Conservation (phyloP, 306 rosid species). For the Sindora glabra region DNA sequence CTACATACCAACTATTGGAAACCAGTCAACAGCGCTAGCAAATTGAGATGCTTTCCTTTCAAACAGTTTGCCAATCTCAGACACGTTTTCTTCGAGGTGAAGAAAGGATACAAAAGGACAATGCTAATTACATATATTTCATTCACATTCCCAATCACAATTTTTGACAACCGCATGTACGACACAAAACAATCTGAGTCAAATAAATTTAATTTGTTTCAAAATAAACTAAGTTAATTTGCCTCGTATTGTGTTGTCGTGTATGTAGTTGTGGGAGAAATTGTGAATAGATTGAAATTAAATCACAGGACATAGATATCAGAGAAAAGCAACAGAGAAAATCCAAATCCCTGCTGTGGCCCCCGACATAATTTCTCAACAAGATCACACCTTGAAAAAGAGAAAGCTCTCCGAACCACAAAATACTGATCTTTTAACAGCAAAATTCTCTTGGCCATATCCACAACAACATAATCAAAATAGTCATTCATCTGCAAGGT, state of each 20-base stretch:
- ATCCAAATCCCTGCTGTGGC: constrained; percentile 43
- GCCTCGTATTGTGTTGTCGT: too few species aligned
- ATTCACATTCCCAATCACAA: too few species aligned
- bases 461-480: constrained; percentile 32
- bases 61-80: constrained; percentile 57
- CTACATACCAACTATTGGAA: constrained; percentile 28
- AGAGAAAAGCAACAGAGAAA: constrained; percentile 39
- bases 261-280: too few species aligned
- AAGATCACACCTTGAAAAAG: constrained; percentile 31
- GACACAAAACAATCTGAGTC: too few species aligned
- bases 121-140: too few species aligned
- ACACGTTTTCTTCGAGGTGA: constrained; percentile 64
- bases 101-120: too few species aligned
- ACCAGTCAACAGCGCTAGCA: constrained; percentile 20
- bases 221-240: too few species aligned
- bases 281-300: too few species aligned
- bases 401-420: constrained; percentile 62
- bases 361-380: constrained; percentile 58
- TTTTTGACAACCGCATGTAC: too few species aligned
- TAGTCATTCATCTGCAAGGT: constrained; percentile 69
- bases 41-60: constrained; percentile 56
- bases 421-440: constrained; percentile 37
- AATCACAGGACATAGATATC: constrained; percentile 27
- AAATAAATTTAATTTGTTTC: too few species aligned
- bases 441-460: constrained; percentile 50